Base-by-base conservation (phyloP, 179 eudicot species). In the Drosera spatulata region DNA sequence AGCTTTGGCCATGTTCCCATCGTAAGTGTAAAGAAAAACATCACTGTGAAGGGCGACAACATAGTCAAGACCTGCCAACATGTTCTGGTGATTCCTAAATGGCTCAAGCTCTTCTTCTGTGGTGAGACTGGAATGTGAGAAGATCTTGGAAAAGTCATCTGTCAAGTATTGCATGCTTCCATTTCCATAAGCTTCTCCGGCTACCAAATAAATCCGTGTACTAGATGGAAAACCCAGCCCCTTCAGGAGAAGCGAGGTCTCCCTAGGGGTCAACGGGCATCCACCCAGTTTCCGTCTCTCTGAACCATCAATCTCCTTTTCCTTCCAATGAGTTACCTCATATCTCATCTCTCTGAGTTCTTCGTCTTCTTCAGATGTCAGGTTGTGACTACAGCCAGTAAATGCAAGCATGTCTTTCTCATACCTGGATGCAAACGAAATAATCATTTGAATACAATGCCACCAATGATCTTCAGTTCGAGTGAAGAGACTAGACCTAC, bases 371-470 rank as follows among this genome's bases (percentile, higher is more conserved):
- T 85, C 95, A 10, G 65, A 65, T n/a, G 96, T 94, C 80, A 90
- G 71, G 72, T 77, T 83, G 67, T 87, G 96, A 61, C 89, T 82
- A 75, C 99, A 90, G 39, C 99, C 97, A 5, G 99, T 94, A 72
- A 94, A 93, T 69, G 99, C 88, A 63, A 93, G 99, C 99, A 93
- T 93, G 72, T 93, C 99, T 81, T 90, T 94, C 83, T 94, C 99
- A 59, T 94, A 94, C 83, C 97, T 94, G 69, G 59, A 50, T 55
- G 9, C 43, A 53, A 13, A 56, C 65, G 40, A 45, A 59, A 11
- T 41, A 22, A 48, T 55, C 9, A 58, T 22, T 41, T 39, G 10
- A 33, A 41, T 44, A 42, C 13, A 49, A 5, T 7, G 13, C n/a
- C 51, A 49, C 51, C 49, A 6, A 6, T 10, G 10, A 6, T 6